Base-by-base conservation (phyloP, 179 eudicot genomes). In the Camellia oleifera region DNA sequence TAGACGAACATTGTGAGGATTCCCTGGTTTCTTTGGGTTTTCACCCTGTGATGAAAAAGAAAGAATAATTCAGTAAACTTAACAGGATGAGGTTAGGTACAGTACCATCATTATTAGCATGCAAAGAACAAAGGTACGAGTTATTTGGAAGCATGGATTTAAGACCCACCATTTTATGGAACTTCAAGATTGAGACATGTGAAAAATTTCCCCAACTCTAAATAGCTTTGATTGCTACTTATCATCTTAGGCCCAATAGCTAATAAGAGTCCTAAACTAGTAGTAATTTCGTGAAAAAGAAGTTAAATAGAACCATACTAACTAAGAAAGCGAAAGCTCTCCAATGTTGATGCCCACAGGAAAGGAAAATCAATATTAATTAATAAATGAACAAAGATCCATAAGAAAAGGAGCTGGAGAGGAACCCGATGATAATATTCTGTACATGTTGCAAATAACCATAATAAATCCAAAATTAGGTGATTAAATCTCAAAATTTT, bases 1-100 rank as follows among this genome's bases (percentile, higher is more conserved):
- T 50, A 94, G 94, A 76, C 98, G 93, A 65, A 93, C 97, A 85
- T 93, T 93, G 79, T 94, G 90, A 70, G 97, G 96, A 81, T 18
- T 82, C 68, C 98, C 97, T 10, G 96, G 97, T 78, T 94, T 94
- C 78, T 93, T 94, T 69, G 98, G 97, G 84, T 93, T 94, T 76
- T 94, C 97, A 46, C 98, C 98, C 98, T 94, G 88, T 76, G n/a
- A 53, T 78, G 50, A 46, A 61, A 32, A 48, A 67, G 32, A 57
- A 40, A 76, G 74, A 81, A 75, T 48, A 17, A 79, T 61, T 81
- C 23, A 80, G 77, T 66, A 53, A 75, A 18, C 50, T 10, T n/a
- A 78, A 15, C 4, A 5, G 61, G 62, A 14, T 42, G 64, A 67
- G 45, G 77, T 58, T 40, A 42, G 20, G 40, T 17, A 57, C 9